Conservation (phyloP, 371 early-diverging fungal species). For the Haplosporangium sp. region DNA sequence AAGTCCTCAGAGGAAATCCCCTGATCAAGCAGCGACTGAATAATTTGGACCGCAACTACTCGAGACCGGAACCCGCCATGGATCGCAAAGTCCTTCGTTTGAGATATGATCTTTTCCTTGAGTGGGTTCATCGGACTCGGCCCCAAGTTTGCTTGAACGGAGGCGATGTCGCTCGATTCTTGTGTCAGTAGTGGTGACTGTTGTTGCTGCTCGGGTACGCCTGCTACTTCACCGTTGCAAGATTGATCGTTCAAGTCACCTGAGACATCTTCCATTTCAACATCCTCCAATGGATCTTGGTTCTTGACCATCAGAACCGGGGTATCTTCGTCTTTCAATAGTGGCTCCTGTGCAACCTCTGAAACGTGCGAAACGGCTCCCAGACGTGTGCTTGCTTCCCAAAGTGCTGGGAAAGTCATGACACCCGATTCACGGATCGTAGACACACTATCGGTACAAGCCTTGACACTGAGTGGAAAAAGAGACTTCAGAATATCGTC, state of each 20-base stretch:
- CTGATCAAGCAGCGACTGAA: constrained; percentile 44
- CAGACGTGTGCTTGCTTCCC: constrained; percentile 39
- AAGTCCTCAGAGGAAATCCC: constrained; percentile 35
- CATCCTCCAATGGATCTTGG: constrained; percentile 20
- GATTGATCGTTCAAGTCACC: constrained; percentile 6
- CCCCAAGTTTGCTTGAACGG: too few relatives aligned
- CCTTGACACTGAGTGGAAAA: constrained; percentile 64
- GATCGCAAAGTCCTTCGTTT: constrained; percentile 37
- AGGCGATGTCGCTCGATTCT: background rate
- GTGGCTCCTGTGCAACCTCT: background rate
- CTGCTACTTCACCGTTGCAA: background rate
- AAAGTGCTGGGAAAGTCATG: constrained; percentile 58
- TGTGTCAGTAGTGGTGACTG: background rate
- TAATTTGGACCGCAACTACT: constrained; percentile 53
- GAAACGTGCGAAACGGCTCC: constrained; percentile 17
- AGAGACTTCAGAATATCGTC: constrained; percentile 63
- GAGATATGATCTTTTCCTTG: constrained; percentile 35
- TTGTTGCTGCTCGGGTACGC: background rate
- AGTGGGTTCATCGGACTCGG: constrained; percentile 20
- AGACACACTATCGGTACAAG: constrained; percentile 68
- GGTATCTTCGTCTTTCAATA: background rate
- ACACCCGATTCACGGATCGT: constrained; percentile 69
- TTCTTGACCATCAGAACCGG: background rate
- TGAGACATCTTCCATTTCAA: constrained; percentile 37
- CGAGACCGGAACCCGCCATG: constrained; percentile 51